Evolutionary conservation across 2,329 filamentous ascomycete species (phyloP).

Genomic region (Trichoderma sp.): DNA sequence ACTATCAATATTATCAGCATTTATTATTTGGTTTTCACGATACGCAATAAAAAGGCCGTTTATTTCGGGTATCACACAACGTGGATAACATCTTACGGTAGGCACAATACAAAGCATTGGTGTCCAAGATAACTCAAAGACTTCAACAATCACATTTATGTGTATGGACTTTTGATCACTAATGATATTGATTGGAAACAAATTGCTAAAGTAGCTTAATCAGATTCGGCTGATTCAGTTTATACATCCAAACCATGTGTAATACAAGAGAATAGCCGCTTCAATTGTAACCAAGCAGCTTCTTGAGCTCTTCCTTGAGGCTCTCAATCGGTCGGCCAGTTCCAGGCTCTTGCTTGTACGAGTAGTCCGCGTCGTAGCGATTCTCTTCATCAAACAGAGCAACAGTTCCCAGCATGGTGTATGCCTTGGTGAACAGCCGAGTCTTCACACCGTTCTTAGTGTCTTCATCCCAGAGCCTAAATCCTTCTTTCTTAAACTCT

Average conservation of each 20-base stretch:
- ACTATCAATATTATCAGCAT: not conserved
- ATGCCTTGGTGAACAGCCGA: slow-evolving; percentile 19
- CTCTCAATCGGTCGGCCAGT: not conserved
- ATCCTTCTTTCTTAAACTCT: not conserved
- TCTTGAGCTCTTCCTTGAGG: not conserved
- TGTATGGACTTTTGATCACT: not conserved
- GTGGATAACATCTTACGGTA: not conserved
- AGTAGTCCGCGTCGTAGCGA: slow-evolving; percentile 20
- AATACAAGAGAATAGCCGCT: not conserved
- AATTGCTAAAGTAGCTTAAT: not conserved
- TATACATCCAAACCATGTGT: not conserved
- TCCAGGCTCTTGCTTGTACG: slow-evolving; percentile 14
- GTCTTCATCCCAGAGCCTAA: slow-evolving; percentile 10
- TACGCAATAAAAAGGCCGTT: not conserved
- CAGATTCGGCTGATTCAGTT: not conserved
- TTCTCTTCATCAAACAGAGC: slow-evolving; percentile 21
- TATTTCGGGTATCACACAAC: no score
- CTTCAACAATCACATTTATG: not conserved
- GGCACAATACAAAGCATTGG: not conserved
- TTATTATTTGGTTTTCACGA: not conserved
- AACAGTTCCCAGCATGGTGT: slow-evolving; percentile 19
- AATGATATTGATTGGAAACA: not conserved
- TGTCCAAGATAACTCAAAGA: not conserved
- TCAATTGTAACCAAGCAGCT: not conserved
- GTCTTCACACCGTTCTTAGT: slow-evolving; percentile 7